Evolutionary conservation across 352 stramenopile genomes (phyloP), one percentile per base, ranked within the genome.

Genomic region (Saprolegnia diclina): DNA sequence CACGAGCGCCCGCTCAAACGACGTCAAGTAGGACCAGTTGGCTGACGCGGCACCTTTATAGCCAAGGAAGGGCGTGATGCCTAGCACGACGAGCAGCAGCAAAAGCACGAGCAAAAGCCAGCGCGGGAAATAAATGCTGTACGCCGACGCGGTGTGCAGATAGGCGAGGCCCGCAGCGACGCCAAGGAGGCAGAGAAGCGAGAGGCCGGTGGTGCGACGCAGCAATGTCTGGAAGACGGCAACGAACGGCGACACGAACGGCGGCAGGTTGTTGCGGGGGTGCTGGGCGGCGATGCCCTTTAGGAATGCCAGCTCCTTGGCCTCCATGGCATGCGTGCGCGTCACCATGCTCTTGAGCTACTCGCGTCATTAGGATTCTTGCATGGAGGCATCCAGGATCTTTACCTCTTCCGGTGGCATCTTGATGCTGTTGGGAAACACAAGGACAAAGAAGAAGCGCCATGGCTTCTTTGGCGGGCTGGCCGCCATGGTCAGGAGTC

Each of bases 391-490:
- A 48, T 14, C 3, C 13, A 48, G 4, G 42, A 48, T 13, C 40
- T 62, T 18, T 64, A 76, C 83, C 73, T 89, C 85, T 16, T 89
- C 80, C 5, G 64, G 63, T 26, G 74, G 44, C 18, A 82, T 67
- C 21, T 57, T 24, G 50, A 74, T 76, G 66, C 67, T 74, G 24
- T 74, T 73, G 21, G 81, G 80, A 40, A 90, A 84, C 1, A 67
- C 71, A 72, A 90, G 75, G 24, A 82, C 78, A 70, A 80, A 91
- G 75, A 83, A 89, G 73, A 76, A 89, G 52, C 82, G 80, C 81
- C 83, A 91, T 13, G 83, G 81, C 75, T 89, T 88, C 62, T 80
- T 78, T 35, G 65, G 45, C 3, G 62, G 21, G 0, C 72, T 55
- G 42, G 52, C 45, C 40, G 52, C 67, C 37, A 55, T 65, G 19